Evolutionary conservation across 2,329 filamentous ascomycete genomes (phyloP).

Genomic region (Coniochaeta sp.): DNA sequence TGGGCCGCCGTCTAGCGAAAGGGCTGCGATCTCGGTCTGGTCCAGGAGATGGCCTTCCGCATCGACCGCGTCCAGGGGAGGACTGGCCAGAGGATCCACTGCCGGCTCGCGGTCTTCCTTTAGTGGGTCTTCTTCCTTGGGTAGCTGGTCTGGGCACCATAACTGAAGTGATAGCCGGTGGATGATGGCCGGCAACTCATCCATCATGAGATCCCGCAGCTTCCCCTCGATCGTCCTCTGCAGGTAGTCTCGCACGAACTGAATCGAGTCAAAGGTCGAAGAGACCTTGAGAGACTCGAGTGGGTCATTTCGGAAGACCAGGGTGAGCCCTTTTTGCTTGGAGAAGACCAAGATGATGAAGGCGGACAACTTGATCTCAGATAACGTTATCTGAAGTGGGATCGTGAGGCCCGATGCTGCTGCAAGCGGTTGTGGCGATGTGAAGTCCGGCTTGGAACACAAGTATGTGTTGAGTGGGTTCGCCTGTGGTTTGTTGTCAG

Average conservation of each 20-base stretch:
- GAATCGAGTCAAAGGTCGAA: constrained; percentile 97
- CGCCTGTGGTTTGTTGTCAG: constrained; percentile 47
- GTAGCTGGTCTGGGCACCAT: constrained; percentile 81
- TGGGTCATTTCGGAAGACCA: constrained; percentile 97
- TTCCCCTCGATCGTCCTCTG: constrained; percentile 95
- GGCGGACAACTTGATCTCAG: constrained; percentile 89
- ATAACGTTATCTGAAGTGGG: constrained; percentile 92
- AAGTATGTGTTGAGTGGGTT: constrained; percentile 97
- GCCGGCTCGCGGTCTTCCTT: constrained; percentile 46
- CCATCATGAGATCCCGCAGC: constrained; percentile 90
- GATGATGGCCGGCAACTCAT: constrained; percentile 93
- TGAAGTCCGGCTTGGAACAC: constrained; percentile 83
- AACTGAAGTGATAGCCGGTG: constrained; percentile 82
- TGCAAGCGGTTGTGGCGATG: constrained; percentile 85
- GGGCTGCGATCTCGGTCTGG: constrained; percentile 64
- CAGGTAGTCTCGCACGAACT: constrained; percentile 94
- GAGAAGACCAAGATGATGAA: constrained; percentile 98
- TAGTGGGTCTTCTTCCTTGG: constrained; percentile 55
- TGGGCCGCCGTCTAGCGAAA: constrained; percentile 71
- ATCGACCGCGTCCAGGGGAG: constrained; percentile 77
- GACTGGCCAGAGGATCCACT: constrained; percentile 74
- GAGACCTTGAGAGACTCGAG: constrained; percentile 97
- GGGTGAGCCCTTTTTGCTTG: constrained; percentile 89
- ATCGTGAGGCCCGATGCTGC: constrained; percentile 91
- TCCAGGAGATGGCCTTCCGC: constrained; percentile 71